Conservation (phyloP, 2,329 filamentous ascomycete genomes). For the Tricladium varicosporioides region DNA sequence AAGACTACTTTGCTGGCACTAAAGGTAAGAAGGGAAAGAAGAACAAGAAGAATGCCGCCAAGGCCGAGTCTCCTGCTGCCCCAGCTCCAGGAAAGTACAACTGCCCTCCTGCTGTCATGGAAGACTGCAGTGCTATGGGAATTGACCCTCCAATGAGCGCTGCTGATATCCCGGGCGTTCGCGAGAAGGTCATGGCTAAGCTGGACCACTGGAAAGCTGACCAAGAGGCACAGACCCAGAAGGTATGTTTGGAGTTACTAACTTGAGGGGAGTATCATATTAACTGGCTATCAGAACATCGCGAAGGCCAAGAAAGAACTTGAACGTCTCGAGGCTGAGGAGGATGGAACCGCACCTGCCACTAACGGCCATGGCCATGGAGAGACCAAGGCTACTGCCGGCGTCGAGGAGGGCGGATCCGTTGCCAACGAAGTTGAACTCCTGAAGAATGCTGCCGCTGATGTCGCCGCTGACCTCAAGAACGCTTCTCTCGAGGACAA, state of each 20-base stretch:
- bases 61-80: slow-evolving; percentile 45
- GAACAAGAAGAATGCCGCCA: slow-evolving; percentile 46
- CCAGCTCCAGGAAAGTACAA: slow-evolving; percentile 65
- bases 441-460: slow-evolving; percentile 52
- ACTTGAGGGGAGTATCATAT: not conserved
- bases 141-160: slow-evolving; percentile 87
- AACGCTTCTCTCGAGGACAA: slow-evolving; percentile 59
- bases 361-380: slow-evolving; percentile 51
- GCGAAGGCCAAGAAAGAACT: slow-evolving; percentile 97
- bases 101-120: slow-evolving; percentile 86
- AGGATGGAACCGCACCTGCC: slow-evolving; percentile 47
- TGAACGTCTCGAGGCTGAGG: slow-evolving; percentile 75
- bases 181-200: slow-evolving; percentile 92
- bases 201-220: slow-evolving; percentile 87
- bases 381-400: slow-evolving; percentile 41
- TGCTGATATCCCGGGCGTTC: slow-evolving; percentile 72
- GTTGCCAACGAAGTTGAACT: slow-evolving; percentile 29
- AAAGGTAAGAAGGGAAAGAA: slow-evolving; percentile 84
- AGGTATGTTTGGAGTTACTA: slow-evolving; percentile 58
- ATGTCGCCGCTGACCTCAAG: slow-evolving; percentile 59
- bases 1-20: slow-evolving; percentile 74
- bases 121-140: slow-evolving; percentile 80
- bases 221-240: slow-evolving; percentile 84
- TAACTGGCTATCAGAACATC: slow-evolving; percentile 69
- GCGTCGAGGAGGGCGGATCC: slow-evolving; percentile 29